Percentiles rank a stretch among this genome's conserved stretches.
These are phyloP conservation scores for Nakazawaea molendinolei DNA, from an alignment of 805 yeast genomes.

Conservation along the genomic window DNA sequence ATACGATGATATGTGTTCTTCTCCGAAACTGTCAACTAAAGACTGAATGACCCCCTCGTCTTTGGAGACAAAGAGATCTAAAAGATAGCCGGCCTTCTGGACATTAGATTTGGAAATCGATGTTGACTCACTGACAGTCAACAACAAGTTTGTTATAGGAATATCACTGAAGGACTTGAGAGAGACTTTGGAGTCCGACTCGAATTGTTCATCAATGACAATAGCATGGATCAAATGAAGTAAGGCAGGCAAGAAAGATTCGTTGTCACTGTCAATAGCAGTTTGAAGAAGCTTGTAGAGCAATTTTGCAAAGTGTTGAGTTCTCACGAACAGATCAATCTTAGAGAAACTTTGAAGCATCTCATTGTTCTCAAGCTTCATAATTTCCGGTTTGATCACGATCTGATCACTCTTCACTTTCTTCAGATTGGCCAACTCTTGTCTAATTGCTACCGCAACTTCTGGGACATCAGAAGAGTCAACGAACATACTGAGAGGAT, in stretches of 20 bases:
- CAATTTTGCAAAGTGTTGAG: slow-evolving; percentile 47
- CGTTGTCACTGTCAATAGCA: slow-evolving; percentile 43
- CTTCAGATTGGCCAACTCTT: slow-evolving; percentile 32
- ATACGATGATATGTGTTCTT: slow-evolving; percentile 41
- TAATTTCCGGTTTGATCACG: slow-evolving; percentile 41
- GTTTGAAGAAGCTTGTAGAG: slow-evolving; percentile 50
- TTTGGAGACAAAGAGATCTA: slow-evolving; percentile 43
- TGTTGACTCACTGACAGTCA: slow-evolving; percentile 41
- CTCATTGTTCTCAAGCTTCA: slow-evolving; percentile 23
- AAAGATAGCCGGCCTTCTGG: slow-evolving; percentile 49
- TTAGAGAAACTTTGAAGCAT: slow-evolving; percentile 28
- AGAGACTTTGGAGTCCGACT: slow-evolving; percentile 31
- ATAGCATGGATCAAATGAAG: slow-evolving; percentile 67
- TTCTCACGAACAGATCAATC: slow-evolving; percentile 45
- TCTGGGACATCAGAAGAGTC: slow-evolving; percentile 46
- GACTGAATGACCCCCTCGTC: slow-evolving; percentile 45
- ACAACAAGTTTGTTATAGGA: slow-evolving; percentile 51
- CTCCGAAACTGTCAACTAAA: slow-evolving; percentile 52
- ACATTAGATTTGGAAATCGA: slow-evolving; percentile 41
- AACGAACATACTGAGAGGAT: slow-evolving; percentile 47
- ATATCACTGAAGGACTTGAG: slow-evolving; percentile 35
- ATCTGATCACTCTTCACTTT: slow-evolving; percentile 33
- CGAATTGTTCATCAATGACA: slow-evolving; percentile 34
- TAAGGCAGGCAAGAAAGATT: slow-evolving; percentile 49
- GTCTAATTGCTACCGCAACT: slow-evolving; percentile 39